phyloP scores from a whole-genome alignment of 371 early-diverging fungal species.

The Mortierella sp. region DNA sequence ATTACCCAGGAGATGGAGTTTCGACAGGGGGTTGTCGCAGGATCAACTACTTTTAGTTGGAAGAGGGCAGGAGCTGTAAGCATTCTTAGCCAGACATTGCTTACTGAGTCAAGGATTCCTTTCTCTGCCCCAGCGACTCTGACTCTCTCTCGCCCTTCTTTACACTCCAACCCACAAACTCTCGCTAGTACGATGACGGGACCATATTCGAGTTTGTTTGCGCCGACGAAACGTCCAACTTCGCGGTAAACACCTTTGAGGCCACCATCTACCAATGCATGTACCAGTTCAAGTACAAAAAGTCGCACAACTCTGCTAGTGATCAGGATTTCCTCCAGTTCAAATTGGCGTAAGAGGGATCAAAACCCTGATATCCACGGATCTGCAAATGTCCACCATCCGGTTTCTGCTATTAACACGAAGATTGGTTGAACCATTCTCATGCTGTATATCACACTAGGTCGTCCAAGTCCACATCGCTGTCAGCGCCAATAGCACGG shows the following conservation, averaged over 20 bases:
- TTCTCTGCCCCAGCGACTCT: not conserved
- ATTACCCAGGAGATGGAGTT: slow-evolving; percentile 66
- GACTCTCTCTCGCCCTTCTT: slow-evolving; percentile 40
- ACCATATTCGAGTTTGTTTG: slow-evolving; percentile 57
- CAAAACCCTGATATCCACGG: not conserved
- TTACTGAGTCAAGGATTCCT: not conserved
- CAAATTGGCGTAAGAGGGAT: slow-evolving; percentile 46
- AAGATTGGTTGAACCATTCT: too few species aligned
- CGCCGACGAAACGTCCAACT: slow-evolving; percentile 54
- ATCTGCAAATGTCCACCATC: not conserved
- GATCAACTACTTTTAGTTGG: slow-evolving; percentile 52
- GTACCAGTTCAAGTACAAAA: slow-evolving; percentile 67
- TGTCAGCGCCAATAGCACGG: too few species aligned
- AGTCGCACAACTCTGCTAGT: slow-evolving; percentile 60
- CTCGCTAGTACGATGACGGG: slow-evolving; percentile 43
- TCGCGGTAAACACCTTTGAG: slow-evolving; percentile 65
- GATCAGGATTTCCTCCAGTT: slow-evolving; percentile 68
- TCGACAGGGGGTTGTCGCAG: slow-evolving; percentile 38
- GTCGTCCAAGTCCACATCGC: too few species aligned
- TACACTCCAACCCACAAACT: too few species aligned
- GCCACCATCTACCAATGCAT: slow-evolving; percentile 70
- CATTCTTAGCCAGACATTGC: not conserved
- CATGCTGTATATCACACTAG: too few species aligned
- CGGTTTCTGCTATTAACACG: too few species aligned
- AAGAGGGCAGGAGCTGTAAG: slow-evolving; percentile 40